These are phyloP conservation scores for Apiotrichum laibachii DNA, from an alignment of 1,284 basidiomycete species.

Conservation along the genomic window DNA sequence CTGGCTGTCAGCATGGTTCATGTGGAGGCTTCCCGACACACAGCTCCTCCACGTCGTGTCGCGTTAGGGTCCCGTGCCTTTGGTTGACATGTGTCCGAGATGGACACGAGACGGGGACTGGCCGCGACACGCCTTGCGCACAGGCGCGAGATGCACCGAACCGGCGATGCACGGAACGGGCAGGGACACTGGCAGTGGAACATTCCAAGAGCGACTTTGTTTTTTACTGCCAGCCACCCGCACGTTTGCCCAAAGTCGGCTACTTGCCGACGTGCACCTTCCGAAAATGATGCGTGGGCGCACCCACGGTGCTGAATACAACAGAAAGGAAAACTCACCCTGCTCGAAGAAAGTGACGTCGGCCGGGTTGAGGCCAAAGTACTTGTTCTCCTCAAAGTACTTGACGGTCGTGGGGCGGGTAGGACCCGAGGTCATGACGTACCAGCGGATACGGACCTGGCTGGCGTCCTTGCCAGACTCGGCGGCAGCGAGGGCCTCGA, in stretches of 20 bases:
- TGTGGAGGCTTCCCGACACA: not conserved
- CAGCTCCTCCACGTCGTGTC: too few species aligned
- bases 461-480: conserved; percentile 57
- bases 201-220: too few species aligned
- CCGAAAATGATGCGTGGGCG: not conserved
- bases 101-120: too few species aligned
- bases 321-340: conserved; percentile 58
- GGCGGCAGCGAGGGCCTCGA: conserved; percentile 72
- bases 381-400: conserved; percentile 75
- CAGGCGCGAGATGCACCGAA: too few species aligned
- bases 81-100: too few species aligned
- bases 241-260: too few species aligned
- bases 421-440: conserved; percentile 98
- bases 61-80: too few species aligned
- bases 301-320: not conserved
- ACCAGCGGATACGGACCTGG: conserved; percentile 79
- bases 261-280: not conserved
- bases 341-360: conserved; percentile 97
- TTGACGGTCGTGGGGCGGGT: conserved; percentile 81
- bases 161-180: too few species aligned
- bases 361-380: conserved; percentile 76
- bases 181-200: too few species aligned
- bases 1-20: conserved; percentile 53
- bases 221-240: too few species aligned
- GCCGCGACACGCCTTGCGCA: too few species aligned